phyloP scores from a whole-genome alignment of 257 asterid species.

The Solanum acaule region DNA sequence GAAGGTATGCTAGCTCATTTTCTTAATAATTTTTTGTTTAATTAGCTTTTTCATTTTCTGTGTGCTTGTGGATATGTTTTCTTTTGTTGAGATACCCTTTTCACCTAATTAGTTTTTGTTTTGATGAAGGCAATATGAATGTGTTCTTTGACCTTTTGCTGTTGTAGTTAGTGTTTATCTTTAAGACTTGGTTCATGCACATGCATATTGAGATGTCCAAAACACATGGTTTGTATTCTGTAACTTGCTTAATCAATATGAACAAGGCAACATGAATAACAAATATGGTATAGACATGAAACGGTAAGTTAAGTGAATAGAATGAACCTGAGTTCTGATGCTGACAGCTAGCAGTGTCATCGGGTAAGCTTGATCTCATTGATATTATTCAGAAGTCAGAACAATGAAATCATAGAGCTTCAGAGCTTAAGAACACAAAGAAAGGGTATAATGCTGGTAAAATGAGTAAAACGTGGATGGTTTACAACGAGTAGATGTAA shows the following conservation, averaged over 20 bases:
- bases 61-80: neutral
- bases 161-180: neutral
- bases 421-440: neutral
- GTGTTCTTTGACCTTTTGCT: neutral
- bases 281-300: neutral
- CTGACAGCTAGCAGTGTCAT: neutral
- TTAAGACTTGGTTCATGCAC: neutral
- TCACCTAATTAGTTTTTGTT: neutral
- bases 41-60: neutral
- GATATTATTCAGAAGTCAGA: neutral
- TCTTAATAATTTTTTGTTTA: neutral
- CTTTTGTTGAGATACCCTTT: neutral
- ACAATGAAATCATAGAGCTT: neutral
- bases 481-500: neutral
- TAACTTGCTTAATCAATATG: neutral
- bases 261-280: neutral
- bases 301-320: neutral
- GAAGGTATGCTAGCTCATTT: conserved; percentile 30
- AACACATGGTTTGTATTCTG: neutral
- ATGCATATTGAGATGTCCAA: neutral
- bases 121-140: neutral
- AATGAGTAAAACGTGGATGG: neutral
- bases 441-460: neutral
- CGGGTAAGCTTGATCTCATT: neutral
- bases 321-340: neutral